Evolutionary conservation across 2,329 filamentous ascomycete genomes (phyloP), one percentile per base, ranked within the genome.

Genomic region (Venturia nashicola): DNA sequence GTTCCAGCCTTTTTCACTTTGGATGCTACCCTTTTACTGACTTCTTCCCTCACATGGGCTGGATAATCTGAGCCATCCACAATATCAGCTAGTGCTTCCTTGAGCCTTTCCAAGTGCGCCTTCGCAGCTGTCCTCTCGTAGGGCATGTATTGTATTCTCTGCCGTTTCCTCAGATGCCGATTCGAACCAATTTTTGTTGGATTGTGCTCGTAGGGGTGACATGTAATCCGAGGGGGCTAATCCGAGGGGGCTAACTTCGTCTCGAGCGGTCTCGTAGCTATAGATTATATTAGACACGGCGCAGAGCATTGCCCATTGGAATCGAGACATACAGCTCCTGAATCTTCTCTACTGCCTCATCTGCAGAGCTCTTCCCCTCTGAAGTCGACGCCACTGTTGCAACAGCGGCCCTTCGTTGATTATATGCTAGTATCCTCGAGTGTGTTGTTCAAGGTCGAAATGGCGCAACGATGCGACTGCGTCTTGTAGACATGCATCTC

Each of bases 91-190:
- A 79, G 83, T 12, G 75, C 78, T 61, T 76, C 74, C 65, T 81
- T 73, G 63, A 84, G 72, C 66, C 74, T 76, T 48, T 76, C 76
- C 63, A 84, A 68, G 67, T 82, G 82, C 69, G 82, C 80, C 12
- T 78, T 69, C 40, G 82, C 81, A 32, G 81, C 81, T 20, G 76
- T 78, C 5, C 82, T 73, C 66, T 84, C 81, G 34, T 80, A 80
- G 20, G 78, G 82, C 82, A 70, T 84, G 84, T 40, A 82, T 78
- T 12, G 80, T 80, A 65, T 79, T 78, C 72, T 81, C 82, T 67
- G 79, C 75, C 20, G 78, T 80, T 68, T 81, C 79, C 66, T 82
- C 80, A 63, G 75, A 73, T 39, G 79, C 79, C 40, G 80, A 80
- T 64, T 82, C 79, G 68, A 81, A 81, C 70, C 72, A 55, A 51